These are phyloP conservation scores for Aspergillus piperis DNA, from an alignment of 2,329 filamentous ascomycete species.

Conservation along the genomic window DNA sequence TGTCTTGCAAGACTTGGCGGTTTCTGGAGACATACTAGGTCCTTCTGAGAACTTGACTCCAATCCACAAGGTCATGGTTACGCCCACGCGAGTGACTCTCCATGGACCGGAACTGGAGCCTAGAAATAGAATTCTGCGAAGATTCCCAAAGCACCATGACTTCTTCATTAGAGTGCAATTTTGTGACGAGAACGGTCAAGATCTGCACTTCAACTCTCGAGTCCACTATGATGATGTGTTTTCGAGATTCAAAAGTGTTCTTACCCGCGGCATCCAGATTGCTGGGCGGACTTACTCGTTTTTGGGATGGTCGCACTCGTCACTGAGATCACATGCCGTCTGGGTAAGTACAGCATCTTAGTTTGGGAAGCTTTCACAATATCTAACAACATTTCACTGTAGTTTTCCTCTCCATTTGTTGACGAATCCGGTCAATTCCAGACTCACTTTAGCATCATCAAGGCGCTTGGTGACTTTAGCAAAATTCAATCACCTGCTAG, in stretches of 20 bases:
- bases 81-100: constrained; percentile 57
- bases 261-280: constrained; percentile 63
- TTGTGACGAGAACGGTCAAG: constrained; percentile 29
- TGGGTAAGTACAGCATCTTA: constrained; percentile 49
- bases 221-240: constrained; percentile 25
- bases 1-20: constrained; percentile 22
- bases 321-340: constrained; percentile 68
- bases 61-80: constrained; percentile 60
- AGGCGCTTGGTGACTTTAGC: constrained; percentile 52
- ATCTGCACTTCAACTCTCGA: constrained; percentile 21
- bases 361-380: background rate
- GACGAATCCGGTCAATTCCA: constrained; percentile 31
- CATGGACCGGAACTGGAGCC: constrained; percentile 57
- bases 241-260: constrained; percentile 60
- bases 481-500: constrained; percentile 56
- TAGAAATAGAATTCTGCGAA: constrained; percentile 32
- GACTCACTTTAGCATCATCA: constrained; percentile 46
- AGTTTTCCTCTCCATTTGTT: constrained; percentile 51
- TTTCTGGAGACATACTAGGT: constrained; percentile 20
- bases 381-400: background rate
- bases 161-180: constrained; percentile 30
- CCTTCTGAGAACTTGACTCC: constrained; percentile 45
- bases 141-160: constrained; percentile 27
- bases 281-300: constrained; percentile 66
- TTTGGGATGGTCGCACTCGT: constrained; percentile 78